Conservation (phyloP, 768 basidiomycete species). For the Cubamyces lactineus region DNA sequence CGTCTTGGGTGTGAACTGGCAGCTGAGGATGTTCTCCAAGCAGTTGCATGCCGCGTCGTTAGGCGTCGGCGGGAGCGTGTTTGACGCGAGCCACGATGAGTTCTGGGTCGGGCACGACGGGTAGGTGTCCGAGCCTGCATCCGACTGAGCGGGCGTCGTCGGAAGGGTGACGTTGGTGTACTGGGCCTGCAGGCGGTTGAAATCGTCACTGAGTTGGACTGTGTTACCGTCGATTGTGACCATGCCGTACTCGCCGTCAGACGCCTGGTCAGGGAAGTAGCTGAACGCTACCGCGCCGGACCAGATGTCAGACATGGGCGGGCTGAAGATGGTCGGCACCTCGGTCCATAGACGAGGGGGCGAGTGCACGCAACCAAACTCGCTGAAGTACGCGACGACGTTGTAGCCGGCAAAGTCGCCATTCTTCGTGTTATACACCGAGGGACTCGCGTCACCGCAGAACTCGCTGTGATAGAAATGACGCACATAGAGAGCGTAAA, state of each 20-base stretch:
- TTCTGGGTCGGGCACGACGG: constrained; percentile 66
- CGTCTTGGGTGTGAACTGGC: constrained; percentile 69
- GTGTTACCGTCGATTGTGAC: constrained; percentile 75
- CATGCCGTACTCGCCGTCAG: constrained; percentile 81
- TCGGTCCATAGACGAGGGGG: constrained; percentile 82
- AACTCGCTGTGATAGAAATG: constrained; percentile 59
- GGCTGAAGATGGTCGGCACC: constrained; percentile 68
- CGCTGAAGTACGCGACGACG: constrained; percentile 87
- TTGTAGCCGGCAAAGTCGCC: constrained; percentile 65
- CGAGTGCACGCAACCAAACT: constrained; percentile 74
- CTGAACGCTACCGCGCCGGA: constrained; percentile 90
- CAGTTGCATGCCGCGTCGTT: constrained; percentile 81
- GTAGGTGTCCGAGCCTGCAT: constrained; percentile 53
- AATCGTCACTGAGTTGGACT: constrained; percentile 72
- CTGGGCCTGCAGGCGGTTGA: constrained; percentile 61
- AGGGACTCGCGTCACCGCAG: constrained; percentile 70
- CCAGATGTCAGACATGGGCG: constrained; percentile 77
- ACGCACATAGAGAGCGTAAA: background rate
- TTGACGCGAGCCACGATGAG: constrained; percentile 63
- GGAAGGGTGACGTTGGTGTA: constrained; percentile 60
- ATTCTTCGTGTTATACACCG: constrained; percentile 59
- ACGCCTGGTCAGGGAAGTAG: constrained; percentile 84
- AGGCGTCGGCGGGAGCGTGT: constrained; percentile 81
- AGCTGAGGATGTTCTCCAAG: constrained; percentile 66
- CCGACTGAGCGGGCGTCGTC: constrained; percentile 62